These are phyloP conservation scores for Prunus armeniaca DNA, from an alignment of 306 rosid genomes.

Conservation along the genomic window DNA sequence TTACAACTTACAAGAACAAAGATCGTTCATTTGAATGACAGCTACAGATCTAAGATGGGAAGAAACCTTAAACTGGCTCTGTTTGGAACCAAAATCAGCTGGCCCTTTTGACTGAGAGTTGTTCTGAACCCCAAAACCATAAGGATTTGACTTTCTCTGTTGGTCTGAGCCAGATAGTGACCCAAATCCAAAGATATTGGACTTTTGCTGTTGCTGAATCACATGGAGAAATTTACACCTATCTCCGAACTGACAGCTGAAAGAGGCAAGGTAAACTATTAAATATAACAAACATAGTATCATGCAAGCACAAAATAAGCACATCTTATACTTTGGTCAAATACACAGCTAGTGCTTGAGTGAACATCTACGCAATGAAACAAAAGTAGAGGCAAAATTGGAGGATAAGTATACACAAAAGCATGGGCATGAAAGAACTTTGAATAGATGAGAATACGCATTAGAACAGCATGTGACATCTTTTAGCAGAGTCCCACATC, in stretches of 20 bases:
- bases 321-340: background rate
- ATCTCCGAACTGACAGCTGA: conserved; percentile 81
- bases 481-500: background rate
- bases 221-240: conserved; percentile 61
- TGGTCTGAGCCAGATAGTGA: conserved; percentile 33
- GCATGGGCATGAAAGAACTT: background rate
- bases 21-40: background rate
- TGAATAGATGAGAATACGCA: background rate
- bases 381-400: background rate
- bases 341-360: background rate
- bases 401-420: background rate
- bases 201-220: conserved; percentile 46
- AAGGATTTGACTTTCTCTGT: conserved; percentile 63
- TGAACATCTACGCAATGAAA: background rate
- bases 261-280: conserved; percentile 7
- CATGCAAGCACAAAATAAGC: background rate
- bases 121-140: conserved; percentile 72
- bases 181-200: conserved; percentile 52
- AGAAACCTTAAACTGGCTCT: conserved; percentile 57
- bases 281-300: background rate
- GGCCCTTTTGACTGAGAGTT: conserved; percentile 33
- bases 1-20: background rate
- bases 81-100: conserved; percentile 38
- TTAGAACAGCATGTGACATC: background rate
- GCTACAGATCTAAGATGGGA: conserved; percentile 8